A percentile compares a stretch with the other conserved stretches of the same genome.
Conservation (phyloP, 805 yeast genomes). For the Cyberlindnera mississippiensis region DNA sequence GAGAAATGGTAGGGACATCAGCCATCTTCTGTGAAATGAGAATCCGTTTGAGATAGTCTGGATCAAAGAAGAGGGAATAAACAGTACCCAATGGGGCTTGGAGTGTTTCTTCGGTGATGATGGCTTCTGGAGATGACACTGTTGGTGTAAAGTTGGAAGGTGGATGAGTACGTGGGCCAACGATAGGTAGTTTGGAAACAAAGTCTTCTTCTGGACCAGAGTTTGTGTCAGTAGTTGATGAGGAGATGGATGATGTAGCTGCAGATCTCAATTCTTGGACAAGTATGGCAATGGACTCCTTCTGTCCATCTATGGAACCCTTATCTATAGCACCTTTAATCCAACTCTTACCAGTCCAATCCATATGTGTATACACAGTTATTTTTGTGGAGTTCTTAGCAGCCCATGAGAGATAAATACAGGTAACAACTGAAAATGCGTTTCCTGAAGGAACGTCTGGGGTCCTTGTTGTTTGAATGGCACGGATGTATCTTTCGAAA, state of each 20-base stretch:
- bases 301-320: constrained; percentile 71
- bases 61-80: constrained; percentile 53
- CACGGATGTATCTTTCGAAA: constrained; percentile 42
- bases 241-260: constrained; percentile 7
- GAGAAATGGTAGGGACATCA: constrained; percentile 46
- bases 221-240: constrained; percentile 10
- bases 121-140: constrained; percentile 46
- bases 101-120: constrained; percentile 46
- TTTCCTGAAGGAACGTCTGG: constrained; percentile 85
- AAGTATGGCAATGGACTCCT: constrained; percentile 47
- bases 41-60: constrained; percentile 42
- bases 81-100: constrained; percentile 67
- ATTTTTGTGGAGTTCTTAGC: constrained; percentile 49
- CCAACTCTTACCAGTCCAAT: constrained; percentile 79
- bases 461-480: constrained; percentile 56
- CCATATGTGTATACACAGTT: constrained; percentile 49
- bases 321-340: constrained; percentile 71
- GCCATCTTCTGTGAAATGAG: constrained; percentile 58
- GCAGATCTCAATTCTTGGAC: constrained; percentile 37
- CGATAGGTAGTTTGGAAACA: constrained; percentile 28
- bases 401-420: constrained; percentile 60
- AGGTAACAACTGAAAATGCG: constrained; percentile 59
- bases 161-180: constrained; percentile 38
- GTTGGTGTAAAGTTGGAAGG: constrained; percentile 43
- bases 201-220: constrained; percentile 15